Conservation (phyloP, 768 basidiomycete genomes). For the Leccinum uliginosum region DNA sequence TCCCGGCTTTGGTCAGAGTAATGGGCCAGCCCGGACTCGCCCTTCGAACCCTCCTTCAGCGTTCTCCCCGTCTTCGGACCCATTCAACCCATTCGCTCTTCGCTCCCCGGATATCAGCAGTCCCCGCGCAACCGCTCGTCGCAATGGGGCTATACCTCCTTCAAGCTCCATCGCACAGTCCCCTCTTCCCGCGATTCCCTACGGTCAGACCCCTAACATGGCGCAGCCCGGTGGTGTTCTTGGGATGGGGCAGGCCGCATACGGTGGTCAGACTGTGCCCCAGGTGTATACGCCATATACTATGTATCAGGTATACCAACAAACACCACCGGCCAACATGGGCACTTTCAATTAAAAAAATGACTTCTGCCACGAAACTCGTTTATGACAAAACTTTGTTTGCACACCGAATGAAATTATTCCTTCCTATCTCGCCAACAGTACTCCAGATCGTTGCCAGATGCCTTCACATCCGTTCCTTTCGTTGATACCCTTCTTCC, state of each 20-base stretch:
- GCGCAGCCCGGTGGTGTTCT: slow-evolving; percentile 53
- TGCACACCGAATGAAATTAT: slow-evolving; percentile 31
- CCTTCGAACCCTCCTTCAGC: slow-evolving; percentile 38
- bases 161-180: slow-evolving; percentile 31
- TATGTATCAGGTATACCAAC: slow-evolving; percentile 81
- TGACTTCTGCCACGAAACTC: slow-evolving; percentile 24
- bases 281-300: slow-evolving; percentile 69
- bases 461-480: slow-evolving; percentile 20
- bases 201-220: slow-evolving; percentile 61
- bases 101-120: slow-evolving; percentile 49
- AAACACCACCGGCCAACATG: slow-evolving; percentile 68
- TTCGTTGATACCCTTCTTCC: slow-evolving; percentile 28
- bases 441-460: slow-evolving; percentile 25
- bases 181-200: slow-evolving; percentile 39
- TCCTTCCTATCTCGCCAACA: slow-evolving; percentile 28
- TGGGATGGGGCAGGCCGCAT: slow-evolving; percentile 64
- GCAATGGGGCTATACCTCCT: slow-evolving; percentile 34
- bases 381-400: slow-evolving; percentile 40
- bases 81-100: slow-evolving; percentile 55
- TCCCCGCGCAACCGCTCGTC: slow-evolving; percentile 45
- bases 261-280: slow-evolving; percentile 57
- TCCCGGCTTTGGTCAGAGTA: slow-evolving; percentile 48
- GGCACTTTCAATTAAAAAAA: slow-evolving; percentile 63
- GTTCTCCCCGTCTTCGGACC: slow-evolving; percentile 50
- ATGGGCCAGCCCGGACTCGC: slow-evolving; percentile 44